A percentile compares a stretch with the other conserved stretches of the same genome.
Evolutionary conservation across 306 rosid genomes (phyloP).

Genomic region (Styphnolobium japonicum): DNA sequence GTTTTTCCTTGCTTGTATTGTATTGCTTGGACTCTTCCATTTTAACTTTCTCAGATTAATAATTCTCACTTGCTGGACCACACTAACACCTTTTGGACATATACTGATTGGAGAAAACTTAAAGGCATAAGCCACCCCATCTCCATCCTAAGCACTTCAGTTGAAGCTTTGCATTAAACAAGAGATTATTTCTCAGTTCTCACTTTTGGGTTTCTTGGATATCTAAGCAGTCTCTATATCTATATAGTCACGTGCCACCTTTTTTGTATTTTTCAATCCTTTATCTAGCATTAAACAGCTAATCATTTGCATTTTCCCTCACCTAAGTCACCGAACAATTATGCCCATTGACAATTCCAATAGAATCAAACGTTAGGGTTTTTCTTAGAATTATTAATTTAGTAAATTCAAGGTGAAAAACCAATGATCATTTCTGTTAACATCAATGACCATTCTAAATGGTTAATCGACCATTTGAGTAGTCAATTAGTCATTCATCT

Average conservation of each 20-base stretch:
- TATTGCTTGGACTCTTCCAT: conserved; percentile 9
- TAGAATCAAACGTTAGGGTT: background rate
- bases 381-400: no score
- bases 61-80: conserved; percentile 11
- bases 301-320: background rate
- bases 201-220: background rate
- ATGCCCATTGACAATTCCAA: background rate
- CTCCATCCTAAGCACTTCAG: background rate
- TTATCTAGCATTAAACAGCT: background rate
- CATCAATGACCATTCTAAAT: no score
- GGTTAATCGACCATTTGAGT: no score
- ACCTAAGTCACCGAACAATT: background rate
- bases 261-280: background rate
- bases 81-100: background rate
- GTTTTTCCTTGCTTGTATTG: background rate
- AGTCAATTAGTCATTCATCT: no score
- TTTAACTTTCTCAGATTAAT: background rate
- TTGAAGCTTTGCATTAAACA: background rate
- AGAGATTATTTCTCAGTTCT: background rate
- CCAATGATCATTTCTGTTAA: no score
- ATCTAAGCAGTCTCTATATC: background rate
- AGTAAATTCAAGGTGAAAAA: no score
- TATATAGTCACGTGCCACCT: background rate
- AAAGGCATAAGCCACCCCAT: background rate
- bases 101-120: background rate